Base-by-base conservation (phyloP, 345 rosid genomes). In the Hypericum androsaemum region DNA sequence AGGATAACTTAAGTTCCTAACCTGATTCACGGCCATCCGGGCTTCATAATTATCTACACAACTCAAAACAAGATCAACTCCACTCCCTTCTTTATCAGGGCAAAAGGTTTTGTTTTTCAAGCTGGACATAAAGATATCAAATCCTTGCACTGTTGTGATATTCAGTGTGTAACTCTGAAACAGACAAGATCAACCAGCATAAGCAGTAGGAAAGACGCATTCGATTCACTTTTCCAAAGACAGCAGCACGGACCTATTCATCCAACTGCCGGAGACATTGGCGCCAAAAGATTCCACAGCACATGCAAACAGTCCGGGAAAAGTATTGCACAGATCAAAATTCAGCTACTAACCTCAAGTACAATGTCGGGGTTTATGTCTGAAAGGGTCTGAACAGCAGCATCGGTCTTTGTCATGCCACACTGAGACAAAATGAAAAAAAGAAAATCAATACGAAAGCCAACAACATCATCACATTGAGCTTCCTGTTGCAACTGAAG, bases 401-500 rank as follows among this genome's bases (percentile, higher is more conserved):
- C 98, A 80, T 90, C 98, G 41, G 98, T 90, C 81, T 87, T 90
- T 64, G 96, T 84, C 98, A 90, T 87, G 52, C 96, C 96, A 79
- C 62, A 86, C 98, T 90, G 63, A 40, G 47, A 50, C 10, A 52
- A 52, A 50, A 59, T 50, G 16, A 45, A 14, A 35, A 36, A 17
- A 52, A 12, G 6, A 6, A n/a, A 6, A 5, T n/a, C 32, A 22
- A 22, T 22, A 4, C 1, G 32, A 22, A 22, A 22, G 32, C 32
- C 32, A 22, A 22, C 32, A 22, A 22, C 32, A 22, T 22, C 32
- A 22, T 22, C 4, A 1, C 32, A 22, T n/a, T n/a, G n/a, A n/a
- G n/a, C 12, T 28, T 37, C 16, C 9, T 14, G 3, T 22, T 6
- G 46, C 35, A 35, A 38, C 52, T 37, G 7, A n/a, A n/a, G n/a